Conservation (phyloP, 352 stramenopile genomes). For the Pythium aphanidermatum region DNA sequence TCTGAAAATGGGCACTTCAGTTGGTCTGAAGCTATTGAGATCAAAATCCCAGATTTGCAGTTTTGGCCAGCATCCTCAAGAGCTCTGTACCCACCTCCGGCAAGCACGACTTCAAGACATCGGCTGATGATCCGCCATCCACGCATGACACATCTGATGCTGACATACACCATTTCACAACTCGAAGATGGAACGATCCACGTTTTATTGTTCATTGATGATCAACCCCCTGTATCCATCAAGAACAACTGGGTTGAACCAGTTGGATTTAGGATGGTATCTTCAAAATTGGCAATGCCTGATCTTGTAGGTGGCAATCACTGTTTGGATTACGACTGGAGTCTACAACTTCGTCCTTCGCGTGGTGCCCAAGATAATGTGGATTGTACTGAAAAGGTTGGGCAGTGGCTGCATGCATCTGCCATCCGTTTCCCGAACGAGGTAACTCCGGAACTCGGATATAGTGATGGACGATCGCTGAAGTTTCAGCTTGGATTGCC, state of each 20-base stretch:
- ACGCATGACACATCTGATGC: conserved; percentile 46
- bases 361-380: no score
- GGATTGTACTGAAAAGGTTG: no score
- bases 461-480: conserved; percentile 3
- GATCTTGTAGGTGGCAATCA: conserved; percentile 45
- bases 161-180: conserved; percentile 64
- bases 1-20: background rate
- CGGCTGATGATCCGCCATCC: conserved; percentile 51
- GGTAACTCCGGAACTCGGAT: no score
- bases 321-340: conserved; percentile 79
- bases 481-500: conserved; percentile 68
- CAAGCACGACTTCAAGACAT: conserved; percentile 38
- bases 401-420: no score
- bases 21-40: background rate
- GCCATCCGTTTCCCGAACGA: no score
- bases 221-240: conserved; percentile 52
- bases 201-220: conserved; percentile 65
- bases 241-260: conserved; percentile 55
- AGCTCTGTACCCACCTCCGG: conserved; percentile 32
- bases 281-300: conserved; percentile 28
- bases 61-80: background rate
- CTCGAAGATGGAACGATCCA: conserved; percentile 35
- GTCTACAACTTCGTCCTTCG: conserved; percentile 28
- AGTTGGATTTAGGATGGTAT: conserved; percentile 46
- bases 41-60: no score